Evolutionary conservation across 257 asterid genomes (phyloP), one percentile per base, ranked within the genome.

Genomic region (Solanum paucissectum): DNA sequence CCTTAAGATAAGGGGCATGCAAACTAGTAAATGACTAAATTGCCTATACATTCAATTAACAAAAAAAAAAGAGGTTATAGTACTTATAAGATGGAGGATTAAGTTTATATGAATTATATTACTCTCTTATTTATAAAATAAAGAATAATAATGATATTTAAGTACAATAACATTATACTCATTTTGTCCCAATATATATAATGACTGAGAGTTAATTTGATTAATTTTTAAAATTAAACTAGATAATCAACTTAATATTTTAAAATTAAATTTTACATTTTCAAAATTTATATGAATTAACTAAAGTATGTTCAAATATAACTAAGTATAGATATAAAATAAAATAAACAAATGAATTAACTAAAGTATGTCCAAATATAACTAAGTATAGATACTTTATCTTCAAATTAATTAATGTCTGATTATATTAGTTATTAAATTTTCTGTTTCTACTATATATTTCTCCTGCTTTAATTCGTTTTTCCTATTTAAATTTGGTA

Each of bases 11-110:
- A 42, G 64, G 64, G 9, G 38, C 84, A 25, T 79, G 62, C 12
- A 27, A 60, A 79, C 2, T 7, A 12, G 10, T 3, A 49, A 91
- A 86, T 86, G 83, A 89, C 93, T 23, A 42, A 79, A 13, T 27
- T 79, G 25, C 37, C 64, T 16, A 12, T 42, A 42, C n/a, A 42
- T 44, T 12, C 52, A 6, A 55, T 55, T 55, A 55, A 2, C 62
- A 46, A 18, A 55, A 52, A 55, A 55, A 6, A 55, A 29, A 29
- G 29, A 6, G 23, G n/a, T 55, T 18, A 18, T 52, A 29, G 29
- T 29, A 55, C 9, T 18, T 52, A 4, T 46, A 55, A 55, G 6
- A 55, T 18, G 62, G n/a, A 55, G 10, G n/a, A 55, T 55, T 55
- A 55, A 55, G 0, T 55, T 55, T 55, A 55, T 55, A 18, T 55